A percentile compares a stretch with the other conserved stretches of the same genome.
These are phyloP conservation scores for Penicillium chermesinum DNA, from an alignment of 495 filamentous ascomycete genomes.

Conservation along the genomic window DNA sequence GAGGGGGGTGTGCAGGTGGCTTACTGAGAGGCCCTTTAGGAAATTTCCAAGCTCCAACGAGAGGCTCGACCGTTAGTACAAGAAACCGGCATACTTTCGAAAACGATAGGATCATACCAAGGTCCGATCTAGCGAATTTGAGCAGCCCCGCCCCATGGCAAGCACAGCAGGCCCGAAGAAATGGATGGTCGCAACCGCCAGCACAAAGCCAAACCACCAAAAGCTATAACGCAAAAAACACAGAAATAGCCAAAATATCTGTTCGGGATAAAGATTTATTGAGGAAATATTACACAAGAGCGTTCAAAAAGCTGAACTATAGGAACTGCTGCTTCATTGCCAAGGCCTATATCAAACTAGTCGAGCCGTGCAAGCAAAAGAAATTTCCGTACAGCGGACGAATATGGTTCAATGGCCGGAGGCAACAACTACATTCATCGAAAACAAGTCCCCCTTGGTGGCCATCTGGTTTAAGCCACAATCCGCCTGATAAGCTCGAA, in stretches of 20 bases:
- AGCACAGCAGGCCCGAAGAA: slow-evolving; percentile 1
- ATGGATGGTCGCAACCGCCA: slow-evolving; percentile 3
- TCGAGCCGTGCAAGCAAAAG: slow-evolving; percentile 80
- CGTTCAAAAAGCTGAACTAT: slow-evolving; percentile 67
- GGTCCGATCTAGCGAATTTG: neutral
- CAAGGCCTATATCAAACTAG: slow-evolving; percentile 74
- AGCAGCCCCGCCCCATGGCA: slow-evolving; percentile 12
- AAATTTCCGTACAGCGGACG: slow-evolving; percentile 71
- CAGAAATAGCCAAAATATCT: slow-evolving; percentile 36
- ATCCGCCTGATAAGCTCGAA: slow-evolving; percentile 73
- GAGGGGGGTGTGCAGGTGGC: too few species aligned
- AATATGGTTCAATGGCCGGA: slow-evolving; percentile 29
- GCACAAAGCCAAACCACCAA: neutral
- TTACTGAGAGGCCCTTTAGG: too few species aligned
- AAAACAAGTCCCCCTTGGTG: slow-evolving; percentile 66
- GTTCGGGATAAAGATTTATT: slow-evolving; percentile 51
- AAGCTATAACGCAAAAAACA: slow-evolving; percentile 24
- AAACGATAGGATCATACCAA: neutral
- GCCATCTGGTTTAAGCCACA: slow-evolving; percentile 62
- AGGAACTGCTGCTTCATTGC: slow-evolving; percentile 60
- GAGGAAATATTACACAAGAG: slow-evolving; percentile 55
- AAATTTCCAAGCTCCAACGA: too few species aligned
- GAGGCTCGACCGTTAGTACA: neutral
- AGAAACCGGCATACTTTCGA: neutral
- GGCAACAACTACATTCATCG: slow-evolving; percentile 36